phyloP scores from a whole-genome alignment of 768 basidiomycete species.

The Suillus lakei region DNA sequence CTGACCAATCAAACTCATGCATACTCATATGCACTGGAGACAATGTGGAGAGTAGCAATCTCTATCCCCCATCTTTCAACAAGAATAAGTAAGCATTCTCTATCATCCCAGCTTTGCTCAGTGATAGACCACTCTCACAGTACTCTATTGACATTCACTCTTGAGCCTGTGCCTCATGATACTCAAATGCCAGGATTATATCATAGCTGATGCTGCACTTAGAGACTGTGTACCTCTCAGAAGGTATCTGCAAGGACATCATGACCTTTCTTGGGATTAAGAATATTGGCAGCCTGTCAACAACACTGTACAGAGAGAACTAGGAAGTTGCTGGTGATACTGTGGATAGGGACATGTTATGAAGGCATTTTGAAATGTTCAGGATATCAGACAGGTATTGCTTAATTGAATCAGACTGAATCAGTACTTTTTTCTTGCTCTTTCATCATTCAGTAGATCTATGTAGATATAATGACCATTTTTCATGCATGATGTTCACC shows the following conservation, averaged over 20 bases:
- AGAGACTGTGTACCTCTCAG: background rate
- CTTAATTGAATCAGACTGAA: too few relatives aligned
- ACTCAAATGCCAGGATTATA: background rate
- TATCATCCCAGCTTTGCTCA: accelerated
- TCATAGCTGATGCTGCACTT: background rate
- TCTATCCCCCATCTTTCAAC: background rate
- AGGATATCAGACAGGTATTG: too few relatives aligned
- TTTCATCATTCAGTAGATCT: too few relatives aligned
- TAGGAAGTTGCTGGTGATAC: background rate
- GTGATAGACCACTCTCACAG: background rate
- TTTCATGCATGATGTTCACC: too few relatives aligned
- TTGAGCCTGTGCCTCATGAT: background rate
- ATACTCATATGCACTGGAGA: background rate
- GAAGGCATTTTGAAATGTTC: background rate
- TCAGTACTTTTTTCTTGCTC: too few relatives aligned
- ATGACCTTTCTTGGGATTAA: background rate
- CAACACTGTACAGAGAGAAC: background rate
- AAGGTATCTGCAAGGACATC: background rate
- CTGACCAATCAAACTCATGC: background rate
- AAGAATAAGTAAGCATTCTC: background rate
- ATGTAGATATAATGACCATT: too few relatives aligned
- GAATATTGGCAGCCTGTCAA: background rate
- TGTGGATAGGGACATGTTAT: background rate
- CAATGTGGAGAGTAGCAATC: background rate
- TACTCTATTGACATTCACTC: background rate